Evolutionary conservation across 371 early-diverging fungal genomes (phyloP).

Genomic region (Lichtheimia ornata): DNA sequence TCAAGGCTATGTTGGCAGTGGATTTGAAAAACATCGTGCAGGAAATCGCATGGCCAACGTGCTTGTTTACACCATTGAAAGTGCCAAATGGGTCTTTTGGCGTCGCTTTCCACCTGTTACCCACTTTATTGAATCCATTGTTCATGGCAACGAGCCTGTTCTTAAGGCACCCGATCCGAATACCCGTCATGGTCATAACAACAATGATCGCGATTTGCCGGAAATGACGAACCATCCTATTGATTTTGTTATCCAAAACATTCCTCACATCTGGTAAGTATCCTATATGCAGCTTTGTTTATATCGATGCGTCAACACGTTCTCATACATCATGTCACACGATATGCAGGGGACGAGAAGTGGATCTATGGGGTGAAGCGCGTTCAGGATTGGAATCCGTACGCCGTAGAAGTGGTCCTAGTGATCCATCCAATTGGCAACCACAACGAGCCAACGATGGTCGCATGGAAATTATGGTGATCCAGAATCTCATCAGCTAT

Average conservation of each 20-base stretch:
- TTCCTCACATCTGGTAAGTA: conserved; percentile 39
- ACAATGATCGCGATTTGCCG: conserved; percentile 9
- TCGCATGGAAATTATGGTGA: conserved; percentile 39
- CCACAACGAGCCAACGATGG: conserved; percentile 38
- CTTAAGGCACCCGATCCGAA: conserved; percentile 9
- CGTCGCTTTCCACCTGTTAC: conserved; percentile 56
- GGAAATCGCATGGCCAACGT: conserved; percentile 58
- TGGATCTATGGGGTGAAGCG: conserved; percentile 39
- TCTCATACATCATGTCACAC: conserved; percentile 32
- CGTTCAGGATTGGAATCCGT: conserved; percentile 27
- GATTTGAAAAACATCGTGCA: conserved; percentile 64
- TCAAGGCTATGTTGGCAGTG: conserved; percentile 66
- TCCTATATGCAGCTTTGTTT: conserved; percentile 16
- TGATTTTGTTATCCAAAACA: conserved; percentile 50
- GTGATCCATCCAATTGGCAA: conserved; percentile 25
- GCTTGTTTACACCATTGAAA: conserved; percentile 54
- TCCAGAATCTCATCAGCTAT: conserved; percentile 34
- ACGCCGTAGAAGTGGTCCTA: conserved; percentile 20
- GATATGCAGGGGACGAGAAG: conserved; percentile 35
- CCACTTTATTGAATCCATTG: conserved; percentile 46
- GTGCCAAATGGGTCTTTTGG: conserved; percentile 63
- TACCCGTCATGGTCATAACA: not conserved
- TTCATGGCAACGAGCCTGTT: conserved; percentile 20
- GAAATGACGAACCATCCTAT: conserved; percentile 31
- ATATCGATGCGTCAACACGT: conserved; percentile 12